Evolutionary conservation across 306 rosid genomes (phyloP).

Genomic region (Pachyrhizus erosus): DNA sequence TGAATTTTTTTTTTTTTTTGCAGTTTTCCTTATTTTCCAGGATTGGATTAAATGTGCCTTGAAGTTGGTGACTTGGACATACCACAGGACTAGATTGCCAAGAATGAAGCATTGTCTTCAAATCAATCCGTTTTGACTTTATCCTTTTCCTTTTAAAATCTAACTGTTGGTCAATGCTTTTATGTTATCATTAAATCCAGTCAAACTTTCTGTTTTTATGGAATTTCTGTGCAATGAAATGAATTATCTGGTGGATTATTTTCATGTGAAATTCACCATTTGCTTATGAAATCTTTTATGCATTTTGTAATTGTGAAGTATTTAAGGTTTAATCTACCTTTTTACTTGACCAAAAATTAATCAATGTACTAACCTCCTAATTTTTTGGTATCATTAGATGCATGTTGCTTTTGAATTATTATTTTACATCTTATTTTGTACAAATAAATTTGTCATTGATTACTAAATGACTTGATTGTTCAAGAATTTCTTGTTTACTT

Average conservation of each 20-base stretch:
- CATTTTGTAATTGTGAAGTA: neutral
- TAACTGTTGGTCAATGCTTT: too few relatives aligned
- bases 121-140: neutral
- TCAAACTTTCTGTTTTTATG: neutral
- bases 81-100: slow-evolving; percentile 6
- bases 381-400: neutral
- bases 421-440: neutral
- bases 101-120: neutral
- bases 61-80: neutral
- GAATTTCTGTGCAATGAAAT: neutral
- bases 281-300: neutral
- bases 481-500: slow-evolving; percentile 17
- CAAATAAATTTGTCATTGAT: neutral
- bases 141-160: too few relatives aligned
- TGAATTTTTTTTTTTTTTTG: too few relatives aligned
- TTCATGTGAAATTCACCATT: neutral
- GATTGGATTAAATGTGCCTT: neutral
- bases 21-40: too few relatives aligned
- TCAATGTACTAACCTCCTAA: neutral
- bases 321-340: neutral
- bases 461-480: slow-evolving; percentile 12
- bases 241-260: neutral
- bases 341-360: neutral
- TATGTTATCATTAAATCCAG: neutral
- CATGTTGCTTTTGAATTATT: neutral